A percentile compares a stretch with the other conserved stretches of the same genome.
phyloP scores from a whole-genome alignment of 768 basidiomycete genomes.

The Amanita brunnescens region DNA sequence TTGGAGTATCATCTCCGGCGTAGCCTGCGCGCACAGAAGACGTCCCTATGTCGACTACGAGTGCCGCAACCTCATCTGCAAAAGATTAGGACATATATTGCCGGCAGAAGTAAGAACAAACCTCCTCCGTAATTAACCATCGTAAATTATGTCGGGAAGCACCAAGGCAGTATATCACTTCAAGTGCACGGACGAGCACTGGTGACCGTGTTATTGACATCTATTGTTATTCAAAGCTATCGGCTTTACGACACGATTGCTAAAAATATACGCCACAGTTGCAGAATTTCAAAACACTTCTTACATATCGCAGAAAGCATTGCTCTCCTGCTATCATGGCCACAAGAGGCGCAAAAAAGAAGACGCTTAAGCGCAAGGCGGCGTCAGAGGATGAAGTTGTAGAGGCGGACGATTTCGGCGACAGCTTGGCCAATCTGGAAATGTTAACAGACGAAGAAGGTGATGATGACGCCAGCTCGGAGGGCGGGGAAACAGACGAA shows the following conservation, averaged over 20 bases:
- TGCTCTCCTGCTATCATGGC: conserved; percentile 20
- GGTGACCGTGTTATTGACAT: conserved; percentile 15
- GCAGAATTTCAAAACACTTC: no score
- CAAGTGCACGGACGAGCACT: neutral
- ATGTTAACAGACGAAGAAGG: conserved; percentile 71
- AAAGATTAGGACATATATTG: conserved; percentile 1
- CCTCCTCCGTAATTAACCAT: conserved; percentile 91
- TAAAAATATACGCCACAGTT: neutral
- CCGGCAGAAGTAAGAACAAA: conserved; percentile 24
- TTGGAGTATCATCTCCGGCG: conserved; percentile 94
- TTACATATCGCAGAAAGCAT: no score
- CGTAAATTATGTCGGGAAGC: neutral
- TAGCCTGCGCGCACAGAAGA: conserved; percentile 90
- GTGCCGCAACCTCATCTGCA: conserved; percentile 91
- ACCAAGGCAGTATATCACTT: neutral
- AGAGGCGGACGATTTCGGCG: conserved; percentile 24
- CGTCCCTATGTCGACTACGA: conserved; percentile 91
- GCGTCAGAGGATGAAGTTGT: conserved; percentile 12
- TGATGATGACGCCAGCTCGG: conserved; percentile 36
- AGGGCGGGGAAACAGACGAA: conserved; percentile 56
- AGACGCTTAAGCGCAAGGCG: neutral
- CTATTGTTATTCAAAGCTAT: conserved; percentile 19
- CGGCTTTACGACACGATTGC: conserved; percentile 8
- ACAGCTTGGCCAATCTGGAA: conserved; percentile 35
- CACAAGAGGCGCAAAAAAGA: conserved; percentile 22